phyloP scores from a whole-genome alignment of 192 early-diverging fungal species.

The Linnemannia hyalina region DNA sequence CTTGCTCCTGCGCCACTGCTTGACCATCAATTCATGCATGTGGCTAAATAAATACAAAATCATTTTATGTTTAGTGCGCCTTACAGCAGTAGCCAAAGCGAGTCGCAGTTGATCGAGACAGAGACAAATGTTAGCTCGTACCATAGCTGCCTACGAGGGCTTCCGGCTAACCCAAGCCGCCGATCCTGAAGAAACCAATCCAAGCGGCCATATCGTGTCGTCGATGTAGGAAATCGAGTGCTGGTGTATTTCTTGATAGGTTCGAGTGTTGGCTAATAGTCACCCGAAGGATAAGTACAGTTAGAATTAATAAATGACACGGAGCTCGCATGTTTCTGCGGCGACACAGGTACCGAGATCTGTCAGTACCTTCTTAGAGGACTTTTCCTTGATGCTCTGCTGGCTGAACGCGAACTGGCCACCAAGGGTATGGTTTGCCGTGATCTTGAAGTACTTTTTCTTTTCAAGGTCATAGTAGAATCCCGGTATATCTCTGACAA shows the following conservation, averaged over 20 bases:
- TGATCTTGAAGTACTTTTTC: conserved; percentile 56
- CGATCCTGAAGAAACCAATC: conserved; percentile 25
- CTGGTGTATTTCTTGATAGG: conserved; percentile 8
- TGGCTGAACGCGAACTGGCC: conserved; percentile 42
- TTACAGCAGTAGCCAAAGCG: too few relatives aligned
- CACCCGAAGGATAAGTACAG: background rate
- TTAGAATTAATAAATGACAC: background rate
- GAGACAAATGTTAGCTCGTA: background rate
- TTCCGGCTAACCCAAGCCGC: conserved; percentile 30
- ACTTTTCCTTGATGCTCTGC: conserved; percentile 41
- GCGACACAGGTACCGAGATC: background rate
- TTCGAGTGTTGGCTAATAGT: conserved; percentile 21
- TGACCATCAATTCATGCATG: conserved; percentile 23
- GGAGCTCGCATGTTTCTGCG: background rate
- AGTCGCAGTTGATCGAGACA: too few relatives aligned
- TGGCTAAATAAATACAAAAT: conserved; percentile 8
- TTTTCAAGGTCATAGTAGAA: conserved; percentile 51
- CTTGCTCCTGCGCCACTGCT: conserved; percentile 27
- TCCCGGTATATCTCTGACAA: conserved; percentile 37
- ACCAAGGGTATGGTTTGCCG: conserved; percentile 29
- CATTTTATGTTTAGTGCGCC: background rate
- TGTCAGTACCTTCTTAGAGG: conserved; percentile 18
- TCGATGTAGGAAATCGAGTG: background rate
- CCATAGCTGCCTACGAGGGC: conserved; percentile 33
- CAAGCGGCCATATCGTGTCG: conserved; percentile 17